A percentile compares a stretch with the other conserved stretches of the same genome.
phyloP scores from a whole-genome alignment of 2,329 filamentous ascomycete genomes.

The Knufia petricola region DNA sequence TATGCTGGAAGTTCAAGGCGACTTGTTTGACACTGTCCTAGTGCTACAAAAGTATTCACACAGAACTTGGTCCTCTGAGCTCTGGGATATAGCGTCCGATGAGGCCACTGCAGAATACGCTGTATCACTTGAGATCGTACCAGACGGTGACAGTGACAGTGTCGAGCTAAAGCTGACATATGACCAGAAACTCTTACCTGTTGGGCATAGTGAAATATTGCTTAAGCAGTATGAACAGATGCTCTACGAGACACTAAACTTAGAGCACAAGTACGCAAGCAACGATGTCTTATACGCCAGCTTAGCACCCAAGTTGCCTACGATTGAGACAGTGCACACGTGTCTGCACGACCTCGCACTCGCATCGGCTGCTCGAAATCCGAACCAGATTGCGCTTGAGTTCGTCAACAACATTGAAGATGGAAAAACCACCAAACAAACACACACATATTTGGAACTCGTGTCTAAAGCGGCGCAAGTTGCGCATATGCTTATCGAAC shows the following conservation, averaged over 20 bases:
- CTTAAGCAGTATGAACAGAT: slow-evolving; percentile 62
- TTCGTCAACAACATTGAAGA: slow-evolving; percentile 55
- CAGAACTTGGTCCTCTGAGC: slow-evolving; percentile 21
- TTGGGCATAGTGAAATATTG: slow-evolving; percentile 56
- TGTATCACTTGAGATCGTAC: slow-evolving; percentile 63
- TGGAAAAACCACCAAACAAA: slow-evolving; percentile 36
- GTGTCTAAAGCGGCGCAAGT: slow-evolving; percentile 62
- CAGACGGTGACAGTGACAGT: slow-evolving; percentile 25
- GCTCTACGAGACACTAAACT: slow-evolving; percentile 49
- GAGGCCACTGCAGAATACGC: slow-evolving; percentile 52
- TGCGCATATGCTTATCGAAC: slow-evolving; percentile 51
- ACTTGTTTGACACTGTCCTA: slow-evolving; percentile 75
- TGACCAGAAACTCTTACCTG: slow-evolving; percentile 54
- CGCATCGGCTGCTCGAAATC: slow-evolving; percentile 43
- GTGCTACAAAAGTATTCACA: slow-evolving; percentile 60
- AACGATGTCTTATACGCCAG: slow-evolving; percentile 26
- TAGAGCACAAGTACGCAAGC: slow-evolving; percentile 24
- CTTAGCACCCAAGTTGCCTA: slow-evolving; percentile 49
- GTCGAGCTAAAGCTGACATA: slow-evolving; percentile 59
- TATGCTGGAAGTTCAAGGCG: slow-evolving; percentile 54
- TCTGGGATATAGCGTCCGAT: slow-evolving; percentile 57
- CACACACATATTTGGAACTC: slow-evolving; percentile 68
- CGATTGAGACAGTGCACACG: slow-evolving; percentile 47
- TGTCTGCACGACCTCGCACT: slow-evolving; percentile 76
- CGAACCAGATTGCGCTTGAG: slow-evolving; percentile 60